Evolutionary conservation across 2,329 filamentous ascomycete genomes (phyloP).

Genomic region (Colletotrichum paranaense): DNA sequence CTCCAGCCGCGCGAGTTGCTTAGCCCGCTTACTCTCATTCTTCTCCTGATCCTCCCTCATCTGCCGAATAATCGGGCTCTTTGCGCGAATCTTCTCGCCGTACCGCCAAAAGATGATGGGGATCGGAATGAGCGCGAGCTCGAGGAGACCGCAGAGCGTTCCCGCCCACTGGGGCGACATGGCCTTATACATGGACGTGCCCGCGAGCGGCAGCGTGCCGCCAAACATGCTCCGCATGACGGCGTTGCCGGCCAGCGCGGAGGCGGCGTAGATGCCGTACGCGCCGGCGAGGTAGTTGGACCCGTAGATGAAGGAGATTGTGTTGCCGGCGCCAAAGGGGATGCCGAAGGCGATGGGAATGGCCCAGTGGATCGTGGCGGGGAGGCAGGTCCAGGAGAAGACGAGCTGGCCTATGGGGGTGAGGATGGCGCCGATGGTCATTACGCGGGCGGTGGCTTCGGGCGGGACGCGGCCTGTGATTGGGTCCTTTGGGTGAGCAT

Average conservation of each 20-base stretch:
- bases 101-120: slow-evolving; percentile 81
- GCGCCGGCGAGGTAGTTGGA: slow-evolving; percentile 83
- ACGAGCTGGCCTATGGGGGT: slow-evolving; percentile 84
- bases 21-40: slow-evolving; percentile 46
- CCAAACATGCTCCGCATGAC: slow-evolving; percentile 79
- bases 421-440: slow-evolving; percentile 80
- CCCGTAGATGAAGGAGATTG: slow-evolving; percentile 83
- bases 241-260: slow-evolving; percentile 82
- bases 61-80: slow-evolving; percentile 59
- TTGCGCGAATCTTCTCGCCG: slow-evolving; percentile 63
- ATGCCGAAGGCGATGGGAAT: slow-evolving; percentile 81
- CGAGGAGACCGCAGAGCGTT: slow-evolving; percentile 78
- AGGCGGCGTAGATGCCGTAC: slow-evolving; percentile 83
- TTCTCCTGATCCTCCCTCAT: slow-evolving; percentile 58
- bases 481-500: slow-evolving; percentile 79
- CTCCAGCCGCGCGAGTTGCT: slow-evolving; percentile 41
- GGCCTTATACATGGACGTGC: slow-evolving; percentile 75
- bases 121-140: slow-evolving; percentile 81
- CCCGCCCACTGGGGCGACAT: slow-evolving; percentile 84
- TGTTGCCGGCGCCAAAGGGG: slow-evolving; percentile 83
- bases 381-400: slow-evolving; percentile 90
- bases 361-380: slow-evolving; percentile 83
- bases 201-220: slow-evolving; percentile 82
- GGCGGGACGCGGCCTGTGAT: slow-evolving; percentile 78
- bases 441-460: slow-evolving; percentile 83